Evolutionary conservation across 352 stramenopile genomes (phyloP), one percentile per base, ranked within the genome.

Genomic region (Phytophthora colocasiae): DNA sequence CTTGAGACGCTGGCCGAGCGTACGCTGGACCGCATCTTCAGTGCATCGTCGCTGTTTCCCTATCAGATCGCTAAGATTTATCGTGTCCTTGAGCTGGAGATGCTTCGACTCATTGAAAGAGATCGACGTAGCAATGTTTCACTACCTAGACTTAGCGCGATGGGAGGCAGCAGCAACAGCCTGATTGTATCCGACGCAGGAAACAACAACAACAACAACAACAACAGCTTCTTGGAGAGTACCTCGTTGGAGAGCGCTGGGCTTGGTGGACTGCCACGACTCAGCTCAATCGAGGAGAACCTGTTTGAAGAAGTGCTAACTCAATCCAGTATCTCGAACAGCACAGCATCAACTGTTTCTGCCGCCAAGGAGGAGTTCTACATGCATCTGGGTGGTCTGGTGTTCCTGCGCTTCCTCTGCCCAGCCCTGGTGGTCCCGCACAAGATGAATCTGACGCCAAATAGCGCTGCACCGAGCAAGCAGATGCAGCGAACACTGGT

Each of bases 41-140:
- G 58, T 39, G 66, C 83, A 11, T 69, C 74, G 26, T 51, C 70
- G 24, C 66, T 90, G 1, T 93, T 92, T 54, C 85, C 85, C 15
- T 91, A 91, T 53, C 83, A 91, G 53, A 73, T 93, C 36, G 85
- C 85, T 60, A 90, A 89, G 67, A 82, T 93, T 66, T 93, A 93
- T 45, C 77, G 79, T 32, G 75, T 91, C 4, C 51, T 93, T 45
- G 83, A 93, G 52, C 38, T 77, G 9, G 81, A 93, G 61, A 93
- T 93, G 85, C 56, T 84, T 48, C 73, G 83, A n/a, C 63, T 93
- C 22, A 71, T 93, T 29, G 81, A 92, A 52, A 71, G 78, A 4
- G 84, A 91, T 50, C 67, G 77, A 39, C 71, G 73, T 36, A 90
- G 71, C 49, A 85, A 81, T 36, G 61, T 75, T 27, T 89, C 75